Evolutionary conservation across 139 green algal species (phyloP).

Genomic region (Closterium sp.): DNA sequence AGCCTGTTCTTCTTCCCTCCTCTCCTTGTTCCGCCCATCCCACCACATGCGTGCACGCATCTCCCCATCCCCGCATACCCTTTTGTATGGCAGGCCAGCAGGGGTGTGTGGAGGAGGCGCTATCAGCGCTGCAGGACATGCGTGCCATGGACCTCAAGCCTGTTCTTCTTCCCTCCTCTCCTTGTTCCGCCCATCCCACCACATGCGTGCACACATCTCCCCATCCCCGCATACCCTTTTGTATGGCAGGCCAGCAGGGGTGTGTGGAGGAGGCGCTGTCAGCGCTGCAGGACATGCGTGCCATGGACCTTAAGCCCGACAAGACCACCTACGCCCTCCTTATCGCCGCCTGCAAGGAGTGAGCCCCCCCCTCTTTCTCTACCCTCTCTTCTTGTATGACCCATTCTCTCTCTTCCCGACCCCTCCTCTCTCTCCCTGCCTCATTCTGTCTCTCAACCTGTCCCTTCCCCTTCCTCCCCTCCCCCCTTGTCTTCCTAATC

Average conservation of each 20-base stretch:
- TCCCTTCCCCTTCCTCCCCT: no score
- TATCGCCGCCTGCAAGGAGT: constrained; percentile 27
- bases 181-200: not conserved
- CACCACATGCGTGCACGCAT: not conserved
- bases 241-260: not conserved
- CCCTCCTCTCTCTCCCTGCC: no score
- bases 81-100: not conserved
- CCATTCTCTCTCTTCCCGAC: no score
- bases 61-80: no score
- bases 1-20: not conserved
- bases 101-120: not conserved
- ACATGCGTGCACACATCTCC: not conserved
- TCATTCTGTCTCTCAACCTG: no score
- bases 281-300: constrained; percentile 13
- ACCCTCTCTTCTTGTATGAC: no score
- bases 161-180: not conserved
- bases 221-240: no score
- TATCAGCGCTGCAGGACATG: constrained; percentile 10
- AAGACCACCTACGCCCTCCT: constrained; percentile 40
- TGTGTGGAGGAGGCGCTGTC: constrained; percentile 3
- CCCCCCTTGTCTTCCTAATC: no score
- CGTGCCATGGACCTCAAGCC: not conserved
- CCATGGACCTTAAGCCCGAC: not conserved
- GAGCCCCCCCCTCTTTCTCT: not conserved
- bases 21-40: not conserved